phyloP scores from a whole-genome alignment of 306 rosid genomes.

The Trifolium fragiferum region DNA sequence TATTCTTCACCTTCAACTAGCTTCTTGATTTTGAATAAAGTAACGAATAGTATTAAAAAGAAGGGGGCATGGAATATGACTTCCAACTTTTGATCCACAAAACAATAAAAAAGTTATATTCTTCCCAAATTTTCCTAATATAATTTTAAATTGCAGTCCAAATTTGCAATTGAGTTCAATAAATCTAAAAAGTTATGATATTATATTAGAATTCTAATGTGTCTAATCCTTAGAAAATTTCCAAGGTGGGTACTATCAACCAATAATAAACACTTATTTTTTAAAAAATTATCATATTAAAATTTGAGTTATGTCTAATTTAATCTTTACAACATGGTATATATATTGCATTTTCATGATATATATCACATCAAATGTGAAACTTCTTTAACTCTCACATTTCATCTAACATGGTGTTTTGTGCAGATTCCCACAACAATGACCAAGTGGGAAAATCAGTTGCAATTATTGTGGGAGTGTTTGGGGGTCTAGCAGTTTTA shows the following conservation, averaged over 20 bases:
- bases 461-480: slow-evolving; percentile 79
- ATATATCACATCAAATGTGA: too few species aligned
- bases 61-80: slow-evolving; percentile 39
- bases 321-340: too few species aligned
- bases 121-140: slow-evolving; percentile 24
- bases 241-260: too few species aligned
- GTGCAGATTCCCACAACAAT: slow-evolving; percentile 63
- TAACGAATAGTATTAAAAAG: slow-evolving; percentile 6
- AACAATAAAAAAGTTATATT: slow-evolving; percentile 36
- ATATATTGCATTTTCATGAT: too few species aligned
- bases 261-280: too few species aligned
- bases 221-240: too few species aligned
- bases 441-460: slow-evolving; percentile 81
- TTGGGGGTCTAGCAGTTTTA: slow-evolving; percentile 71
- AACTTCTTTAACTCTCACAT: background rate
- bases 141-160: background rate
- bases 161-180: background rate
- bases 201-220: too few species aligned
- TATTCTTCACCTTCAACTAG: slow-evolving; percentile 38
- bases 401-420: slow-evolving; percentile 32
- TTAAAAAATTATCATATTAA: too few species aligned
- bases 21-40: slow-evolving; percentile 27
- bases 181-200: too few species aligned
- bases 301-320: too few species aligned
- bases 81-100: slow-evolving; percentile 34